These are phyloP conservation scores for Aspergillus proliferans DNA, from an alignment of 2,329 filamentous ascomycete genomes.

Conservation along the genomic window DNA sequence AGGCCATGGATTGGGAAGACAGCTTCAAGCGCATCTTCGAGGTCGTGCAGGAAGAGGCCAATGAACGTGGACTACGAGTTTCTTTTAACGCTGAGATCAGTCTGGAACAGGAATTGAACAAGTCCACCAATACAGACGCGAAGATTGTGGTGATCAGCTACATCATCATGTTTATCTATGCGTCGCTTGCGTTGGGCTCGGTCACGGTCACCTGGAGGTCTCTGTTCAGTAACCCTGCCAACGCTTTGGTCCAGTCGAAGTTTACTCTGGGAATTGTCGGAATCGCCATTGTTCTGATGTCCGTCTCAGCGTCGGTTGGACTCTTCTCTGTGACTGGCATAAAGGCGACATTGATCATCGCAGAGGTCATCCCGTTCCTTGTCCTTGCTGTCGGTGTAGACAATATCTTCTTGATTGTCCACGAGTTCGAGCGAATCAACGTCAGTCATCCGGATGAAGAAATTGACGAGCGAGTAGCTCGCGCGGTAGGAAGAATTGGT, in stretches of 20 bases:
- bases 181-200: slow-evolving; percentile 84
- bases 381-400: slow-evolving; percentile 95
- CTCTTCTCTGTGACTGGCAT: slow-evolving; percentile 87
- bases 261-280: slow-evolving; percentile 92
- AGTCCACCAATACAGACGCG: slow-evolving; percentile 95
- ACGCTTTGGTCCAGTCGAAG: slow-evolving; percentile 88
- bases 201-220: slow-evolving; percentile 73
- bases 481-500: slow-evolving; percentile 90
- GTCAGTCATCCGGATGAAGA: slow-evolving; percentile 81
- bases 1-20: slow-evolving; percentile 84
- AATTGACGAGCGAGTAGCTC: slow-evolving; percentile 77
- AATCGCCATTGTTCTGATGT: slow-evolving; percentile 95
- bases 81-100: slow-evolving; percentile 96
- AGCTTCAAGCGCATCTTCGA: slow-evolving; percentile 68
- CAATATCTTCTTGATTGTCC: slow-evolving; percentile 97
- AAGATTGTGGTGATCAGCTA: slow-evolving; percentile 97
- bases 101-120: slow-evolving; percentile 91
- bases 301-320: slow-evolving; percentile 89
- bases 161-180: slow-evolving; percentile 97
- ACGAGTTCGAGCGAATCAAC: slow-evolving; percentile 95
- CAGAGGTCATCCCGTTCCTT: slow-evolving; percentile 96
- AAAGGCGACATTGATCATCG: slow-evolving; percentile 94
- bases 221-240: slow-evolving; percentile 72
- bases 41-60: slow-evolving; percentile 73
- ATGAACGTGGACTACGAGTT: slow-evolving; percentile 68